Percentiles rank a stretch among this genome's conserved stretches.
Conservation (phyloP, 2,329 filamentous ascomycete species). For the Paraphoma chrysanthemicola region DNA sequence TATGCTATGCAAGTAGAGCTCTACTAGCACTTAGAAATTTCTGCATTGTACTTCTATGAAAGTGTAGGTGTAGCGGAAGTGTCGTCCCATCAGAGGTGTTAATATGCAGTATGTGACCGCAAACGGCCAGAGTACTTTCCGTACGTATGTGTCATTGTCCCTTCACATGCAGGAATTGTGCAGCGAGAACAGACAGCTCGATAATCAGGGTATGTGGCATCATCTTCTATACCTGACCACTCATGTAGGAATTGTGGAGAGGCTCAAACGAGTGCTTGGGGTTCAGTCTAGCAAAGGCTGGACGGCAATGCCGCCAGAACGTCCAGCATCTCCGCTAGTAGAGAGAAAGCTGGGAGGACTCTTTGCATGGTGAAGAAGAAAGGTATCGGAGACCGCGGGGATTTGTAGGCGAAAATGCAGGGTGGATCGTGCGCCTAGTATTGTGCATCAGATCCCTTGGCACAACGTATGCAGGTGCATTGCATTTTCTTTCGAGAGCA, state of each 20-base stretch:
- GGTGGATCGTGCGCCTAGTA: conserved; percentile 15
- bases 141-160: no score
- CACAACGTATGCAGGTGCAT: conserved; percentile 1
- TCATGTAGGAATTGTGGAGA: conserved; percentile 39
- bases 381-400: background rate
- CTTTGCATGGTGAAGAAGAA: conserved; percentile 37
- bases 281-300: conserved; percentile 44
- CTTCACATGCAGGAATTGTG: no score
- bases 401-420: conserved; percentile 13
- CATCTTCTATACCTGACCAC: conserved; percentile 42
- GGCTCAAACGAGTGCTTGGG: conserved; percentile 47
- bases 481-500: conserved; percentile 14
- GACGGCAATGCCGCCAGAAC: conserved; percentile 37
- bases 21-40: no score
- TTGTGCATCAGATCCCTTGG: conserved; percentile 18
- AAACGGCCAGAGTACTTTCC: no score
- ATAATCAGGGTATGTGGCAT: conserved; percentile 28
- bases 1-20: no score
- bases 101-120: no score
- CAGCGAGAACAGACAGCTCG: no score
- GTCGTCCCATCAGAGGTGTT: no score
- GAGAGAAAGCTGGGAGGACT: conserved; percentile 41
- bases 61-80: no score
- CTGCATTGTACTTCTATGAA: no score
- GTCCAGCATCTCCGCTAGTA: conserved; percentile 36